Conservation (phyloP, 2,329 filamentous ascomycete genomes). For the Cladosporium sp. region DNA sequence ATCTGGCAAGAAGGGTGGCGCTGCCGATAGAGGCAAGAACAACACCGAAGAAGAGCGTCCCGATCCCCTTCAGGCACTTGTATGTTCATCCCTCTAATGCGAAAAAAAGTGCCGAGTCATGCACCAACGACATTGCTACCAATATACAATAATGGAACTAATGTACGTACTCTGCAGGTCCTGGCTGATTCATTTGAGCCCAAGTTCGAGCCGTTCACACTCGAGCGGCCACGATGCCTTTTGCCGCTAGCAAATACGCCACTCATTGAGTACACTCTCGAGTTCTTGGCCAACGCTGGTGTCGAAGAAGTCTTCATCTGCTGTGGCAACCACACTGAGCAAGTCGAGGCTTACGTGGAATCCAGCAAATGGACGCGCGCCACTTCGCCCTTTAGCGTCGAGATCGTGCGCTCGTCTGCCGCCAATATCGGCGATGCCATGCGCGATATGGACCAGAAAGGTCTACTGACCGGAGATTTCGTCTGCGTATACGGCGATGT, state of each 20-base stretch:
- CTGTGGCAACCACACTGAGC: constrained; percentile 78
- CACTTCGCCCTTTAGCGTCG: constrained; percentile 77
- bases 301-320: constrained; percentile 95
- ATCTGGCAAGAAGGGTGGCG: constrained; percentile 31
- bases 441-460: constrained; percentile 83
- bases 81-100: constrained; percentile 33
- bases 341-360: constrained; percentile 78
- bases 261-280: constrained; percentile 94
- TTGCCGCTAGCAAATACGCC: constrained; percentile 89
- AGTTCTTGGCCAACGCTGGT: constrained; percentile 90
- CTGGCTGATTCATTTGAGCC: constrained; percentile 94
- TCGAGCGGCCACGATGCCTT: constrained; percentile 89
- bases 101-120: constrained; percentile 9
- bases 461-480: constrained; percentile 84
- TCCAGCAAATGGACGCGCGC: constrained; percentile 69
- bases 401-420: constrained; percentile 83
- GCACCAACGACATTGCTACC: not conserved
- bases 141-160: constrained; percentile 18
- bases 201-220: constrained; percentile 81
- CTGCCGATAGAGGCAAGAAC: constrained; percentile 34
- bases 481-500: constrained; percentile 89
- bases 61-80: constrained; percentile 60
- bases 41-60: constrained; percentile 54
- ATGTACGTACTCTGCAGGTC: constrained; percentile 52
- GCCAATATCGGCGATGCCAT: constrained; percentile 89